Base-by-base conservation (phyloP, 169 alveolate genomes). In the Eimeria falciformis region DNA sequence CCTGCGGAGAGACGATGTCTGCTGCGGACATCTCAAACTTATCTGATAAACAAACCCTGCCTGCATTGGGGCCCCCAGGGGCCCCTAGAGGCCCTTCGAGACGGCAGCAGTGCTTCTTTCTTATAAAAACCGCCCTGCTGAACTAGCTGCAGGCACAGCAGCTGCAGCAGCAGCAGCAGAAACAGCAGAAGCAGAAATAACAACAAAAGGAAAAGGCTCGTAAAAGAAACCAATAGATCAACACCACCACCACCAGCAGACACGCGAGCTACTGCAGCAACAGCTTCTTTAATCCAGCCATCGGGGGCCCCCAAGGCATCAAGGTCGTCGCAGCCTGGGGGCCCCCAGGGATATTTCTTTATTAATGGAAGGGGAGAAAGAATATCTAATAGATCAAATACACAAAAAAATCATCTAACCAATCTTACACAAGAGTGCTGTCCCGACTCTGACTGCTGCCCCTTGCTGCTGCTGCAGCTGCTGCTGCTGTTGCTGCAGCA, bases 141-240 rank as follows among this genome's bases (percentile, higher is more conserved):
- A 5, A n/a, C 55, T 45, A 5, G 5, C 2, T 23, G 81, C 81
- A 68, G 62, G 65, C 25, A 11, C 7, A 14, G 84, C 84, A 71
- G 83, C 56, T 5, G 56, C 83, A 71, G 83, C 83, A 71, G 83
- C 83, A 37, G 56, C 83, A 43, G 84, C 56, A 73, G 21, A 56
- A 40, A 62, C 84, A 73, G 84, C 84, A 17, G 84, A 56, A n/a
- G 65, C 84, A 25, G 84, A 40, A 2, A 40, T 21, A 40, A 18
- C 84, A 73, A 27, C 47, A 7, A 29, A 68, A 33, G 23, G 5
- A 68, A 33, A 27, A 68, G 40, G 9, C 9, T 4, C 27, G 27
- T 29, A 68, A 29, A 14, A 1, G 2, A 11, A 68, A 29, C 27
- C 55, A 2, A 50, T 33, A 23, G 81, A 12, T n/a, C 53, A 29